Evolutionary conservation across 2,329 filamentous ascomycete species (phyloP).

Genomic region (Xylariaceae sp.): DNA sequence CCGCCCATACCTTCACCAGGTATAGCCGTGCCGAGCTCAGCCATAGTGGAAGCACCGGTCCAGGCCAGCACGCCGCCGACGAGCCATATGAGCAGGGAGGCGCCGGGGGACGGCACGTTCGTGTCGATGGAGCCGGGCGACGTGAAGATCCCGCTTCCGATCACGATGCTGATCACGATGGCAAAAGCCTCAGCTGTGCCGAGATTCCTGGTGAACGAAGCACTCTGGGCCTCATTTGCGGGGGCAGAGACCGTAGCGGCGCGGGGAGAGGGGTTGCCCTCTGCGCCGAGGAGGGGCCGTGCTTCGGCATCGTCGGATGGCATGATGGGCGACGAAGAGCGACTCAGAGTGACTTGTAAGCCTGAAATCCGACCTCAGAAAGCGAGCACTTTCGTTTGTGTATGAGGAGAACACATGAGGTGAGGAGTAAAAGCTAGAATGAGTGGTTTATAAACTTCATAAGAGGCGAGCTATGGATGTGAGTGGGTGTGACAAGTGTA

Average conservation of each 20-base stretch:
- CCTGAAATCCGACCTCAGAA: too few species aligned
- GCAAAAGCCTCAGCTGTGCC: constrained; percentile 41
- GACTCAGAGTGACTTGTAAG: background rate
- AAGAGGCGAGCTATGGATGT: too few species aligned
- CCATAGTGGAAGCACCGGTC: constrained; percentile 58
- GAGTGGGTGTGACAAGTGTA: too few species aligned
- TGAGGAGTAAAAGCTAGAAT: too few species aligned
- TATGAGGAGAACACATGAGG: too few species aligned
- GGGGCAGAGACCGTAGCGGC: constrained; percentile 9
- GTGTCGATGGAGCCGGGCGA: constrained; percentile 58
- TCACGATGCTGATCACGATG: constrained; percentile 58
- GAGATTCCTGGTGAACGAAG: constrained; percentile 30
- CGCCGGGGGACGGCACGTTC: constrained; percentile 57
- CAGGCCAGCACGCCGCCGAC: constrained; percentile 57
- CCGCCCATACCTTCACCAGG: constrained; percentile 48
- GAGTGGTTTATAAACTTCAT: too few species aligned
- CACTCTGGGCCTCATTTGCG: constrained; percentile 12
- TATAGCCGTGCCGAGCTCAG: constrained; percentile 58
- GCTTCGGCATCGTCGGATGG: constrained; percentile 13
- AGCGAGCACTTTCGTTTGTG: too few species aligned
- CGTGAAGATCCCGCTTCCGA: constrained; percentile 61
- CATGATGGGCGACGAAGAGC: constrained; percentile 1
- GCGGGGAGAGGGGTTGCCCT: background rate
- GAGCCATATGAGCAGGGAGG: constrained; percentile 55
- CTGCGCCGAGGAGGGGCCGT: constrained; percentile 11